Conservation (phyloP, 176 grass and related monocot species). For the Pontederia crassipes region DNA sequence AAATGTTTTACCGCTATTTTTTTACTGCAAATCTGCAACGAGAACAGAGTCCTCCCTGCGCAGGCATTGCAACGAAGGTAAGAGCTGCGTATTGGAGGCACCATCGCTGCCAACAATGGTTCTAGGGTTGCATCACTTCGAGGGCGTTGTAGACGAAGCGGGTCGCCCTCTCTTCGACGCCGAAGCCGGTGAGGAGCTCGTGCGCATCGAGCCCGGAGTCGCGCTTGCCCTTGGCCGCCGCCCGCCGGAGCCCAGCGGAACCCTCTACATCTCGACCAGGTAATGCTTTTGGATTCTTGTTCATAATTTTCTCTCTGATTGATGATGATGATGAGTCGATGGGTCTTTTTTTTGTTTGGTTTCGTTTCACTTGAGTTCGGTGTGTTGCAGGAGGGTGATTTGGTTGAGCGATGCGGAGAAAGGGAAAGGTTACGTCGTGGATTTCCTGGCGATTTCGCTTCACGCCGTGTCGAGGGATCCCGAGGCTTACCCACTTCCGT, state of each 20-base stretch:
- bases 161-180: conserved; percentile 36
- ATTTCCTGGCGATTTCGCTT: conserved; percentile 71
- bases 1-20: no score
- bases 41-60: no score
- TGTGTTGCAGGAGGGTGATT: conserved; percentile 62
- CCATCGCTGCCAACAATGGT: conserved; percentile 23
- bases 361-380: background rate
- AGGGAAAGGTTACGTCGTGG: conserved; percentile 57
- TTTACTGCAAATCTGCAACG: no score
- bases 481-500: conserved; percentile 66
- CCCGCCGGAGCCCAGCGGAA: conserved; percentile 44
- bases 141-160: background rate
- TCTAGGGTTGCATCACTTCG: conserved; percentile 52
- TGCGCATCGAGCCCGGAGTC: conserved; percentile 44
- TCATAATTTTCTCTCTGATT: background rate
- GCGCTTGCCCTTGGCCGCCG: conserved; percentile 44
- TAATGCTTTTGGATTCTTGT: background rate
- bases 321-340: no score
- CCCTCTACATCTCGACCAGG: conserved; percentile 75
- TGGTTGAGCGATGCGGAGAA: conserved; percentile 73
- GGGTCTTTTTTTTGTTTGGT: no score
- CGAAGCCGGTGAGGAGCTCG: conserved; percentile 56
- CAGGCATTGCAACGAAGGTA: no score
- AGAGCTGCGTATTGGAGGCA: no score
- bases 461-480: conserved; percentile 84